phyloP scores from a whole-genome alignment of 768 basidiomycete species.

The Astraeus odoratus region DNA sequence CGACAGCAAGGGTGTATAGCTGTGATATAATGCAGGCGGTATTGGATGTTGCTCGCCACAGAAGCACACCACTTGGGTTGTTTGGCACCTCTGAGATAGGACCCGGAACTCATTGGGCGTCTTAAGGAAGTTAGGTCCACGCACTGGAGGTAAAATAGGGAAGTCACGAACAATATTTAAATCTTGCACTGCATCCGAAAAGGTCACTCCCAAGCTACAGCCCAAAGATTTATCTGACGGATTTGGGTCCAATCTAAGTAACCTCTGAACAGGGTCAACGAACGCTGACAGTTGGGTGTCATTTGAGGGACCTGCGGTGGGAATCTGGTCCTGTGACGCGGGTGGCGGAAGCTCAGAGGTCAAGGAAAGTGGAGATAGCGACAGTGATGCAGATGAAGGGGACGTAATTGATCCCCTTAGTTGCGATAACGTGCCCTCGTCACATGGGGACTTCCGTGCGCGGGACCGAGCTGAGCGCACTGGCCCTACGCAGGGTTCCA shows the following conservation, averaged over 20 bases:
- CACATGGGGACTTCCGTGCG: conserved; percentile 5
- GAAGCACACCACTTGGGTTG: background rate
- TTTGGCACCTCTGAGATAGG: conserved; percentile 7
- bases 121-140: conserved; percentile 15
- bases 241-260: conserved; percentile 7
- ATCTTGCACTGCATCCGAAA: conserved; percentile 19
- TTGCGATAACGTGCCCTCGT: conserved; percentile 10
- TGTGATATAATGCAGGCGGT: background rate
- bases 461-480: conserved; percentile 27
- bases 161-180: conserved; percentile 22
- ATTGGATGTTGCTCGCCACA: background rate
- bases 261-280: conserved; percentile 12
- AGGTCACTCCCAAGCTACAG: conserved; percentile 13
- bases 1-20: background rate
- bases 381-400: conserved; percentile 4
- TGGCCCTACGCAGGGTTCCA: conserved; percentile 31
- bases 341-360: conserved; percentile 2
- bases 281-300: background rate
- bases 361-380: conserved; percentile 1
- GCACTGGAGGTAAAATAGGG: background rate
- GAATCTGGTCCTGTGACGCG: conserved; percentile 7
- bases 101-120: conserved; percentile 19
- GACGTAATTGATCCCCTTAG: conserved; percentile 3
- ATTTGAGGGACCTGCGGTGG: background rate
- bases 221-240: conserved; percentile 18